Evolutionary conservation across 2,329 filamentous ascomycete genomes (phyloP).

Genomic region (Chaetomium olivaceum): DNA sequence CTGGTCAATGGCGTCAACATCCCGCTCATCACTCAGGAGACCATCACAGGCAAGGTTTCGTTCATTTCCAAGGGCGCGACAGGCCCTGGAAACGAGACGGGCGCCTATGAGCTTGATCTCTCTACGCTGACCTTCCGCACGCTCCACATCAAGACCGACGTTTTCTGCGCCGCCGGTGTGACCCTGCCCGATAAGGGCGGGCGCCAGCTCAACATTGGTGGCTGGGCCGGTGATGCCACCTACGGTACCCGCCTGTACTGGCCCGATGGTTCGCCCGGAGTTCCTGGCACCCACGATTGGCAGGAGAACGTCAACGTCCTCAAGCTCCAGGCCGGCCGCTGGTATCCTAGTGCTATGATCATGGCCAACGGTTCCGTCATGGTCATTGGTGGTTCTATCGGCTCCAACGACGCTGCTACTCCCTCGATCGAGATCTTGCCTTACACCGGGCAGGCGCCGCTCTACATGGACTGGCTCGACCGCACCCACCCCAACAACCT

Average conservation of each 20-base stretch:
- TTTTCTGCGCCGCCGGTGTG: slow-evolving; percentile 61
- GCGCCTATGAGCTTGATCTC: slow-evolving; percentile 60
- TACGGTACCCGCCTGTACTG: slow-evolving; percentile 58
- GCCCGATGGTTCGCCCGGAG: slow-evolving; percentile 54
- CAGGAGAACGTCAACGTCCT: slow-evolving; percentile 53
- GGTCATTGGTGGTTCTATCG: slow-evolving; percentile 54
- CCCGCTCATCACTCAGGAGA: slow-evolving; percentile 54
- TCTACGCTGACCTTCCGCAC: slow-evolving; percentile 49
- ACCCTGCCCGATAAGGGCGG: slow-evolving; percentile 59
- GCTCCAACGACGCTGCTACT: slow-evolving; percentile 52
- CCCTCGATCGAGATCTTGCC: slow-evolving; percentile 58
- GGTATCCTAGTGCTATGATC: slow-evolving; percentile 56
- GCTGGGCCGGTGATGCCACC: slow-evolving; percentile 57
- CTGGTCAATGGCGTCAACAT: slow-evolving; percentile 55
- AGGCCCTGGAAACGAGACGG: slow-evolving; percentile 55
- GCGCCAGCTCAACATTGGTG: slow-evolving; percentile 59
- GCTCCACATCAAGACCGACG: slow-evolving; percentile 58
- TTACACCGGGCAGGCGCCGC: slow-evolving; percentile 43
- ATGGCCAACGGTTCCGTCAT: slow-evolving; percentile 59
- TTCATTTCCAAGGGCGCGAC: slow-evolving; percentile 59
- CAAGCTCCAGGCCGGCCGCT: slow-evolving; percentile 50
- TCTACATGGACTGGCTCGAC: slow-evolving; percentile 54
- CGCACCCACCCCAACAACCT: slow-evolving; percentile 59
- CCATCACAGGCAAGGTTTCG: slow-evolving; percentile 54
- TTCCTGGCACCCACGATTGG: slow-evolving; percentile 54